A percentile compares a stretch with the other conserved stretches of the same genome.
phyloP scores from a whole-genome alignment of 352 stramenopile species.

The Globisporangium alternatum region DNA sequence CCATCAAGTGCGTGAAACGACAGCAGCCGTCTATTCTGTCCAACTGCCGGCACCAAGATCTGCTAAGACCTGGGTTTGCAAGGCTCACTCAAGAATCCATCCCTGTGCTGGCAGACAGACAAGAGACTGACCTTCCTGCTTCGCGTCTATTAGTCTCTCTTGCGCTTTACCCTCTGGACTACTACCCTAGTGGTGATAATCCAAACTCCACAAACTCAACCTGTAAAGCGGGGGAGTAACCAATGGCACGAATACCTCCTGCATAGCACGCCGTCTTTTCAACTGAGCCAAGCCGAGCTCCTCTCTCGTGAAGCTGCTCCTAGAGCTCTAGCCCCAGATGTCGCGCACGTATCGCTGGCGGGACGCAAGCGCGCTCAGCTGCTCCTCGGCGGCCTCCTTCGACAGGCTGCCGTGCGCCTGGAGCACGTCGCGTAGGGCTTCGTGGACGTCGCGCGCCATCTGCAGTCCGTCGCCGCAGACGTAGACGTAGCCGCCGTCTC shows the following conservation, averaged over 20 bases:
- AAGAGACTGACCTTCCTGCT: neutral
- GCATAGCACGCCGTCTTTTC: neutral
- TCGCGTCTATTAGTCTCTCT: constrained; percentile 10
- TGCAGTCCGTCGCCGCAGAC: constrained; percentile 94
- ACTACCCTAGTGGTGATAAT: constrained; percentile 8
- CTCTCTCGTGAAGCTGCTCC: neutral
- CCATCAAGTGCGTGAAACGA: constrained; percentile 1
- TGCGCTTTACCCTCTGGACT: constrained; percentile 13
- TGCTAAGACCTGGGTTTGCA: too few species aligned
- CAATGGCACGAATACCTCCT: neutral
- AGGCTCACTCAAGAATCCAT: neutral
- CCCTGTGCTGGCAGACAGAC: neutral
- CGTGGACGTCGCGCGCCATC: constrained; percentile 95
- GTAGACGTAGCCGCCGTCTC: constrained; percentile 86
- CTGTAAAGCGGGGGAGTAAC: constrained; percentile 29
- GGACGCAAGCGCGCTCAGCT: constrained; percentile 54
- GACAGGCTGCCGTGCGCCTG: constrained; percentile 51
- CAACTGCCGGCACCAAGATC: neutral
- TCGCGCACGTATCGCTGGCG: constrained; percentile 86
- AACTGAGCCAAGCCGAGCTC: neutral
- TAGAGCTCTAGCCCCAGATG: constrained; percentile 65
- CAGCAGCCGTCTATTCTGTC: neutral
- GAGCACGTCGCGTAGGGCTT: constrained; percentile 78
- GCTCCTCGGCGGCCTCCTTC: constrained; percentile 55
- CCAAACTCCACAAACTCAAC: constrained; percentile 5